A percentile compares a stretch with the other conserved stretches of the same genome.
phyloP scores from a whole-genome alignment of 805 yeast species.

The Lipomyces japonicus region DNA sequence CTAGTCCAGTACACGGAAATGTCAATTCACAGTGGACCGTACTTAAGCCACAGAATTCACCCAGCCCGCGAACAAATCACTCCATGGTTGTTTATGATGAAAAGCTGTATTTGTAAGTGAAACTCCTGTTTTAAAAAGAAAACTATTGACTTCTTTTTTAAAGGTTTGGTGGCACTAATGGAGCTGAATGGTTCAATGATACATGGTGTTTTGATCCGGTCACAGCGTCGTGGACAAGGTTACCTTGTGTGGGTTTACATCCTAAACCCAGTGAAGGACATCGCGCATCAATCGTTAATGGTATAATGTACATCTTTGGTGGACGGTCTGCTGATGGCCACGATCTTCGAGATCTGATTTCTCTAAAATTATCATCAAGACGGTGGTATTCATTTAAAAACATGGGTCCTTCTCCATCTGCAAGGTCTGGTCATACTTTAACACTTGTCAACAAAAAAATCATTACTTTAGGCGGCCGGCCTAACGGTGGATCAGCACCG shows the following conservation, averaged over 20 bases:
- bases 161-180: conserved; percentile 83
- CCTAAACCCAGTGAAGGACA: conserved; percentile 93
- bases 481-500: conserved; percentile 44
- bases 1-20: background rate
- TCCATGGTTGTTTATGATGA: conserved; percentile 77
- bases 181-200: conserved; percentile 65
- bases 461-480: conserved; percentile 89
- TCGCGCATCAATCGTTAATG: conserved; percentile 73
- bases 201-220: conserved; percentile 76
- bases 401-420: conserved; percentile 60
- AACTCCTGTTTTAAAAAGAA: background rate
- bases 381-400: conserved; percentile 68
- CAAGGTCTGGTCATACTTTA: conserved; percentile 88
- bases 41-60: conserved; percentile 53
- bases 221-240: conserved; percentile 63
- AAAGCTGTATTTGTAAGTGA: conserved; percentile 56
- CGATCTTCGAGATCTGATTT: conserved; percentile 60
- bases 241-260: conserved; percentile 62
- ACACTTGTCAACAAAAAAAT: conserved; percentile 69
- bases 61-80: conserved; percentile 89
- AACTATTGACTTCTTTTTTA: background rate
- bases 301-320: conserved; percentile 79
- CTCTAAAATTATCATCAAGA: conserved; percentile 68
- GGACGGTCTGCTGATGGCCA: conserved; percentile 77
- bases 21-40: conserved; percentile 65